Base-by-base conservation (phyloP, 2,329 filamentous ascomycete genomes). In the Pseudopyrenochaeta lycopersici region DNA sequence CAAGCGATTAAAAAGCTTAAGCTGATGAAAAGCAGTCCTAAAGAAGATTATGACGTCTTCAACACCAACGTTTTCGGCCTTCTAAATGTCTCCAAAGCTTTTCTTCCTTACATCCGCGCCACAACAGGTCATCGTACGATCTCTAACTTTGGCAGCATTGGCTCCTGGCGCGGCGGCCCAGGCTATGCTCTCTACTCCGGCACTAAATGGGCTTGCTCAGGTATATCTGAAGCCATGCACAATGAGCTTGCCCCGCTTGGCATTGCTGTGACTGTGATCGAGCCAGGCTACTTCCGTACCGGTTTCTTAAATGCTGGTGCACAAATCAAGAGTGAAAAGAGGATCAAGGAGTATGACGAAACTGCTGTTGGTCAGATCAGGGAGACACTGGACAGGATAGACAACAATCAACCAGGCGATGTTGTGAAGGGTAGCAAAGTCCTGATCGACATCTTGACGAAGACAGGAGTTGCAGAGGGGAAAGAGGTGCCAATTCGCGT, bases 331-430 rank as follows among this genome's bases (percentile, higher is more conserved):
- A 59, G 56, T 11, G 42, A 54, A 39, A 60, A 57, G 48, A 42
- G 18, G 20, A 63, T 73, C 3, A 48, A 66, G 29, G 73, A 55
- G 17, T 76, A 78, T 44, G 65, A 73, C 41, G 67, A 74, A 12
- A 69, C 76, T 0, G 60, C 75, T 2, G 73, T 75, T 5, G 77
- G 67, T 7, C 43, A 65, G 27, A 31, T 70, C 15, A 66, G 78
- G 46, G 66, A 57, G 15, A 36, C 49, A 2, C 54, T 84, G 29
- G 66, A 69, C 2, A 36, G 39, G 2, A 69, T 71, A 10, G 72
- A 86, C 54, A 76, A 80, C 14, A 78, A 80, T 0, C 84, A 88
- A 72, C 78, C 75, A 0, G 85, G 85, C 0, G 84, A 88, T 63
- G 78, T 84, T 2, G 71, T 69, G 15, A 86, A 86, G 74, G 85